Evolutionary conservation across 768 basidiomycete genomes (phyloP).

Genomic region (Leccinum broughii): DNA sequence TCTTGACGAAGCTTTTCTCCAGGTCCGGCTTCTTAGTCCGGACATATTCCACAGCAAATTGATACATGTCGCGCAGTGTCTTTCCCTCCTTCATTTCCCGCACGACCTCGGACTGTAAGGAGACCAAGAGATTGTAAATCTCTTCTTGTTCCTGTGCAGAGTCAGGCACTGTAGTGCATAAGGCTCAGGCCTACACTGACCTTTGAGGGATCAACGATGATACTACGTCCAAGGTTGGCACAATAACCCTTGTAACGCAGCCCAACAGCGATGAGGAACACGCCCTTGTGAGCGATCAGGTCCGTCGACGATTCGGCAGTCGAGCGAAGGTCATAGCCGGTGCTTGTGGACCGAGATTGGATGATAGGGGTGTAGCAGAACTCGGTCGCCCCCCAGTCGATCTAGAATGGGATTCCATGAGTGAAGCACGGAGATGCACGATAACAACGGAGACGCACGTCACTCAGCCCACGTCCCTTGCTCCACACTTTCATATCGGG

Average conservation of each 20-base stretch:
- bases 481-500: constrained; percentile 94
- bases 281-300: constrained; percentile 82
- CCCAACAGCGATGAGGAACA: constrained; percentile 84
- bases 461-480: constrained; percentile 69
- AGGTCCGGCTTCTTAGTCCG: constrained; percentile 79
- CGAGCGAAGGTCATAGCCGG: constrained; percentile 86
- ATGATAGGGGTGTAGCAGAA: constrained; percentile 96
- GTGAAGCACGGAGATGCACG: constrained; percentile 1
- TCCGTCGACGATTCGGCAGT: constrained; percentile 86
- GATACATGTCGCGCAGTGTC: constrained; percentile 77
- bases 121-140: constrained; percentile 76
- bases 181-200: constrained; percentile 38
- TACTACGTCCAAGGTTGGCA: constrained; percentile 88
- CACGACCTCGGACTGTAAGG: constrained; percentile 75
- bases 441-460: constrained; percentile 50
- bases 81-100: constrained; percentile 78
- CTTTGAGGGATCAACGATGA: constrained; percentile 91
- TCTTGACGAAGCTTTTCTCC: constrained; percentile 85
- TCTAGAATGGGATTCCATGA: constrained; percentile 41
- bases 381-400: constrained; percentile 89
- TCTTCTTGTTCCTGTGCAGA: constrained; percentile 80
- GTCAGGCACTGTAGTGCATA: not conserved
- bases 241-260: constrained; percentile 93
- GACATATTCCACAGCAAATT: constrained; percentile 66
- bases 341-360: constrained; percentile 82